Conservation (phyloP, 2,329 filamentous ascomycete genomes). For the Aspergillus spinulosporus region DNA sequence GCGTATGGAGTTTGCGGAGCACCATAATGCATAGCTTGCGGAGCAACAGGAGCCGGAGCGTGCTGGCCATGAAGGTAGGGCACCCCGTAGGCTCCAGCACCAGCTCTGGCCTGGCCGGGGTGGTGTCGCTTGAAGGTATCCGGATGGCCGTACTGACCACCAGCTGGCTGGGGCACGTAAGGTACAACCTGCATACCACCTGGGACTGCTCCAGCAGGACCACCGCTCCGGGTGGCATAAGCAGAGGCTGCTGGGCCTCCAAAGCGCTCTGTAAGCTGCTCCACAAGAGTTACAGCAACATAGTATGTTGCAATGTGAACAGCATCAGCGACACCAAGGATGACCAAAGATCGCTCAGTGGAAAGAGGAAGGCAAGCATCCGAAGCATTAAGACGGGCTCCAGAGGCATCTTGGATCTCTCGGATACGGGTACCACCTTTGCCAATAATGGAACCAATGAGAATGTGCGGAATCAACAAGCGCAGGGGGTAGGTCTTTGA, state of each 20-base stretch:
- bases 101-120: slow-evolving; percentile 71
- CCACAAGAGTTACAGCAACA: slow-evolving; percentile 93
- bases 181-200: slow-evolving; percentile 99
- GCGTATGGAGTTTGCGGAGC: slow-evolving; percentile 74
- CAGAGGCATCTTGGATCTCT: slow-evolving; percentile 97
- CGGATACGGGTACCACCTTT: slow-evolving; percentile 95
- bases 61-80: slow-evolving; percentile 72
- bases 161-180: slow-evolving; percentile 88
- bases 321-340: slow-evolving; percentile 95
- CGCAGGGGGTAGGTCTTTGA: slow-evolving; percentile 98
- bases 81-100: slow-evolving; percentile 68
- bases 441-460: slow-evolving; percentile 98
- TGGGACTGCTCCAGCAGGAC: slow-evolving; percentile 87
- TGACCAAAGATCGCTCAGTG: slow-evolving; percentile 94
- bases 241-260: slow-evolving; percentile 95
- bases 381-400: slow-evolving; percentile 92
- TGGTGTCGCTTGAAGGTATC: slow-evolving; percentile 79
- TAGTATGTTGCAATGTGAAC: slow-evolving; percentile 99
- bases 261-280: slow-evolving; percentile 95
- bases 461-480: slow-evolving; percentile 90
- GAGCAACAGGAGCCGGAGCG: slow-evolving; percentile 54
- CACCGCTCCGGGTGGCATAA: slow-evolving; percentile 92
- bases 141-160: slow-evolving; percentile 86
- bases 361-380: slow-evolving; percentile 92
- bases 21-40: slow-evolving; percentile 76